Base-by-base conservation (phyloP, 768 basidiomycete genomes). In the Strobilomyces echinocephalus region DNA sequence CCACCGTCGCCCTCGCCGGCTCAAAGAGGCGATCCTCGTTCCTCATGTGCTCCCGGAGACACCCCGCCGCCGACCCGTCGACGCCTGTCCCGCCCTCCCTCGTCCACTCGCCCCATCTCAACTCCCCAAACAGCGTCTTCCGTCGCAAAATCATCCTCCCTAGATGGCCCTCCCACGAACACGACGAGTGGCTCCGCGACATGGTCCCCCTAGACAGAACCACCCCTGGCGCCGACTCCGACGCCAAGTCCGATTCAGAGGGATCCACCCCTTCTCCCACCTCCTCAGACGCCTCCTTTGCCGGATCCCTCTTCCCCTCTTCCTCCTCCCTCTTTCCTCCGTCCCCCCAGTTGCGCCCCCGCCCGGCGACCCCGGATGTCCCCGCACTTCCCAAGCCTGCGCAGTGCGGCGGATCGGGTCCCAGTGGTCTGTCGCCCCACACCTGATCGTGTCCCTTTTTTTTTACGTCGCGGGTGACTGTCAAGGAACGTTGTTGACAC, bases 131-230 rank as follows among this genome's bases (percentile, higher is more conserved):
- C 38, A 80, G 77, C 66, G 64, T 78, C 28, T 83, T 84, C 57
- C 72, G 71, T 50, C 73, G 71, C 53, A 65, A 72, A 28, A 52
- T 68, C 2, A 49, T 64, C 3, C 28, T 70, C 10, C 69, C 71
- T 15, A 72, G 60, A 36, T 60, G 70, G 10, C 80, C 80, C 16
- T 77, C 73, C 46, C 73, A 77, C 45, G 75, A 73, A 60, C 79
- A 83, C 55, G 79, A 85, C 59, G 71, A 72, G 56, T 85, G 84
- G 84, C 71, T 85, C 50, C 75, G 79, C 66, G 84, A 85, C 71
- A 84, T 82, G 59, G 72, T 84, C 2, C 83, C 84, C 9, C 39
- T 61, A 41, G 42, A 61, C 56, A 24, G 47, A 63, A 36, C 55
- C 60, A 36, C 55, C 18, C 12, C 5, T 8, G 35, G 9, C 5